phyloP scores from a whole-genome alignment of 2,329 filamentous ascomycete genomes.

The Pyrenophora graminea region DNA sequence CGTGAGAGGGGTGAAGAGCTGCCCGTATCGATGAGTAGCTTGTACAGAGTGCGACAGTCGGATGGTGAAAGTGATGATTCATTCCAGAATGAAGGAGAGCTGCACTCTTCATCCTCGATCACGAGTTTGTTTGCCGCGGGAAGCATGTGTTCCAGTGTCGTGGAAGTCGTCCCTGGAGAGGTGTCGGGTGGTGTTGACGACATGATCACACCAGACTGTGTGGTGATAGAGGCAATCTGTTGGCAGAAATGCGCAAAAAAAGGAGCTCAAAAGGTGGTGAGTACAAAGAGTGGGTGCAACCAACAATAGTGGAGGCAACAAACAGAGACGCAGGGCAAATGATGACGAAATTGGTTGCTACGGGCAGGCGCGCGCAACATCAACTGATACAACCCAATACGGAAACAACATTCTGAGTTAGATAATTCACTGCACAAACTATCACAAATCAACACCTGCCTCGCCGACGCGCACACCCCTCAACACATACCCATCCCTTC shows the following conservation, averaged over 20 bases:
- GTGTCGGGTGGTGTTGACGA: background rate
- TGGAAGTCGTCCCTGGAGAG: background rate
- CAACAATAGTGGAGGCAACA: background rate
- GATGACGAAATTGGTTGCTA: background rate
- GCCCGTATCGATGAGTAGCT: conserved; percentile 11
- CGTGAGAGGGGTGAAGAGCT: conserved; percentile 2
- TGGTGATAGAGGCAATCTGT: no score
- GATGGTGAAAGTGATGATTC: conserved; percentile 7
- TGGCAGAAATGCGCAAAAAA: no score
- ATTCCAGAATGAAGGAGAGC: no score
- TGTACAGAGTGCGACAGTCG: conserved; percentile 18
- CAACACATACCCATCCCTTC: conserved; percentile 38
- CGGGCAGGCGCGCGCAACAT: background rate
- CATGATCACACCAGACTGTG: background rate
- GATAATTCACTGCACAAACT: no score
- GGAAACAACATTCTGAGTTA: no score
- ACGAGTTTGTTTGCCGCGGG: background rate
- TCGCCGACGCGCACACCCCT: conserved; percentile 38
- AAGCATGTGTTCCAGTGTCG: background rate
- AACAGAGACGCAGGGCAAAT: background rate
- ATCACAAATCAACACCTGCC: conserved; percentile 25
- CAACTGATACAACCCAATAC: no score
- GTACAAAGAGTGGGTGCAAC: no score
- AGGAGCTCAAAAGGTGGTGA: no score
- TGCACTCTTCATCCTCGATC: background rate